Conservation (phyloP, 129 eudicot genomes). For the Centella asiatica region DNA sequence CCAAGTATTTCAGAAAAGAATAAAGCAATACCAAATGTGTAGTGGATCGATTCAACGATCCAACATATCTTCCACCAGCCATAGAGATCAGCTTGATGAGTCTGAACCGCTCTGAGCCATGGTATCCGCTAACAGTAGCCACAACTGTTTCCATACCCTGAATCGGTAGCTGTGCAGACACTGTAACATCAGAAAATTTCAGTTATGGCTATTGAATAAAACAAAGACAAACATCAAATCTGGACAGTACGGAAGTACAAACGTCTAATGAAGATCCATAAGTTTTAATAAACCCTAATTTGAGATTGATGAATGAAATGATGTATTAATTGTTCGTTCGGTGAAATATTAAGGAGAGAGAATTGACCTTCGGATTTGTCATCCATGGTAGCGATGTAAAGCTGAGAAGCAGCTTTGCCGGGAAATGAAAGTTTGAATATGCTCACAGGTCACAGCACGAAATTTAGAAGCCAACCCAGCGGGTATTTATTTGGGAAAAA, state of each 20-base stretch:
- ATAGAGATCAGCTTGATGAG: constrained; percentile 57
- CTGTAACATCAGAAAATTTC: constrained; percentile 8
- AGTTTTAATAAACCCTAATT: neutral
- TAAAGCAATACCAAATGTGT: constrained; percentile 52
- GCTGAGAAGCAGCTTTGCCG: constrained; percentile 30
- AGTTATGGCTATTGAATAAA: no score
- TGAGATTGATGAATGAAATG: neutral
- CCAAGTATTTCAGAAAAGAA: neutral
- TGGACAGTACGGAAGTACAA: no score
- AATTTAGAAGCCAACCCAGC: neutral
- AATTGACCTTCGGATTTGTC: constrained; percentile 18
- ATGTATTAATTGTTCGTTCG: no score
- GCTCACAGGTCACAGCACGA: neutral
- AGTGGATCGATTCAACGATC: constrained; percentile 46
- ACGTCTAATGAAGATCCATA: no score
- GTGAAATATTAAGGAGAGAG: neutral
- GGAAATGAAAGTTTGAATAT: constrained; percentile 38
- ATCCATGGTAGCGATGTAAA: constrained; percentile 13
- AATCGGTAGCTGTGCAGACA: neutral
- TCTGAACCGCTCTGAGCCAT: constrained; percentile 63
- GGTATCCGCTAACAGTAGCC: constrained; percentile 91
- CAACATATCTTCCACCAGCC: constrained; percentile 72
- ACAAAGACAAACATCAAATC: no score
- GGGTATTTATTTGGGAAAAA: no score
- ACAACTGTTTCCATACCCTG: constrained; percentile 59